Evolutionary conservation across 768 basidiomycete genomes (phyloP).

Genomic region (Mycena filopes): DNA sequence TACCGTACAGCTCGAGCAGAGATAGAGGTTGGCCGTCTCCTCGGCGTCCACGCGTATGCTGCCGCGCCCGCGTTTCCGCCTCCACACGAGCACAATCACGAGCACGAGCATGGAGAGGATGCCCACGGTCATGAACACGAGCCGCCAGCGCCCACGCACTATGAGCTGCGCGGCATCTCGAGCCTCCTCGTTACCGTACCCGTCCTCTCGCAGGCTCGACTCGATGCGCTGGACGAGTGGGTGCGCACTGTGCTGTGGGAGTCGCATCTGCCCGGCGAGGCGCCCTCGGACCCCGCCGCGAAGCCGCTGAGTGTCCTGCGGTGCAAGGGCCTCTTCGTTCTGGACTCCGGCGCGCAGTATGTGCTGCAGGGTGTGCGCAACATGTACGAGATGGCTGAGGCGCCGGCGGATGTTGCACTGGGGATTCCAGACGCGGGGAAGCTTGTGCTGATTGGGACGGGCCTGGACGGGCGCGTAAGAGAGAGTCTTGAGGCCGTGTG

Average conservation of each 20-base stretch:
- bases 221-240: conserved; percentile 78
- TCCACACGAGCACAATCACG: conserved; percentile 38
- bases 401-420: conserved; percentile 47
- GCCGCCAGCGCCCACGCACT: conserved; percentile 60
- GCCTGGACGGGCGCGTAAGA: conserved; percentile 67
- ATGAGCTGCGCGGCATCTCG: conserved; percentile 84
- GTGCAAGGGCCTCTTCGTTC: conserved; percentile 85
- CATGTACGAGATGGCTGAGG: conserved; percentile 81
- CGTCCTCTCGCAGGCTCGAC: conserved; percentile 56
- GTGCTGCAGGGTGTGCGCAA: conserved; percentile 93
- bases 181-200: conserved; percentile 81
- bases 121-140: conserved; percentile 45
- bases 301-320: conserved; percentile 74
- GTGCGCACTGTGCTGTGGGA: conserved; percentile 90
- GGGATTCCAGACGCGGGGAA: conserved; percentile 77
- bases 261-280: conserved; percentile 54
- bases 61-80: conserved; percentile 49
- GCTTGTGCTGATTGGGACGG: conserved; percentile 89
- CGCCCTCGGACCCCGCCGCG: conserved; percentile 16
- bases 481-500: conserved; percentile 57
- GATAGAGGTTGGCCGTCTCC: conserved; percentile 80
- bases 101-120: conserved; percentile 42
- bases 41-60: conserved; percentile 84
- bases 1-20: conserved; percentile 75
- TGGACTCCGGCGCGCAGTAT: conserved; percentile 64